Evolutionary conservation across 176 grass and related monocot genomes (phyloP), one percentile per base, ranked within the genome.

Genomic region (Rhynchospora pubera): DNA sequence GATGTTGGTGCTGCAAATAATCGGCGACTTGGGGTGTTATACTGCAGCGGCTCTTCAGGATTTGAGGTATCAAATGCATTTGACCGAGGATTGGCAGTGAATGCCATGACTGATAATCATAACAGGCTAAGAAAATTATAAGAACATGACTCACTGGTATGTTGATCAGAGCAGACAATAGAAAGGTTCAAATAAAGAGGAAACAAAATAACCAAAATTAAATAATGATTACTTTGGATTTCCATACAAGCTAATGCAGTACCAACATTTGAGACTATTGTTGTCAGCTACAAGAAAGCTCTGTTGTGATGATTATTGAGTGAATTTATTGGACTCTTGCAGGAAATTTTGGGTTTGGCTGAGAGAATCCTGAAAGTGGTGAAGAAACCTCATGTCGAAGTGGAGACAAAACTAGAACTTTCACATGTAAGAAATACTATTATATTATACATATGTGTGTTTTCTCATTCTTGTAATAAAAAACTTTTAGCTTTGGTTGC

Each of bases 321-420:
- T 43, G 11, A 80, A 79, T 86, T 71, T 15, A 30, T 39, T 72
- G 26, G 62, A 62, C 80, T 43, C 32, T 91, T 88, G 30, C 84
- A 99, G 96, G 96, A 95, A 90, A 96, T 99, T 71, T 83, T 96
- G 77, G 97, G 93, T 59, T 87, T 99, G 80, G 93, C 94, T 32
- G 97, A 99, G 79, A 96, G 93, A 85, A 93, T 99, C 48, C 84
- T 99, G 57, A 93, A 91, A 93, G 65, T 91, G 42, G 91, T 89
- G 66, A 89, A 86, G 82, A 85, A 85, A 67, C 80, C 87, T 0
- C 83, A 83, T 84, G 28, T 93, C 22, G 73, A 89, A 8, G 75
- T 99, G 80, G 77, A 81, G 16, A 46, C 89, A 65, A 86, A 90
- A 85, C 85, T 93, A 64, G 72, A 84, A 30, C 87, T 88, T 80